phyloP scores from a whole-genome alignment of 2,329 filamentous ascomycete species.

The Lasiodiplodia sp. region DNA sequence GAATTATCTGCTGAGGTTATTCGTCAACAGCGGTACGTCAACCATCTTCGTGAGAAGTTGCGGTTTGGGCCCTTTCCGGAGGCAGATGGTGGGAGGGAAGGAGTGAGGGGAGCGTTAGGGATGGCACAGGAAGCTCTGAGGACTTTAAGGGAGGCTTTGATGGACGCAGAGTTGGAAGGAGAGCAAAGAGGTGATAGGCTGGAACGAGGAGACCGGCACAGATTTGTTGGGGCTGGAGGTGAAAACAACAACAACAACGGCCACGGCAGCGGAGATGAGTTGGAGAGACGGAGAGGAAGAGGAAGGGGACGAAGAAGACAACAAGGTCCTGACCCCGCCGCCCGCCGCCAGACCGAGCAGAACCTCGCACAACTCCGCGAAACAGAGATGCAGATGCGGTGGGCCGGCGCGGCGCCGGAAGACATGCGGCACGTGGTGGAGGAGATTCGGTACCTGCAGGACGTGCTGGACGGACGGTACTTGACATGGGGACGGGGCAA shows the following conservation, averaged over 20 bases:
- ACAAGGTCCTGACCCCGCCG: background rate
- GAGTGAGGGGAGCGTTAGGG: background rate
- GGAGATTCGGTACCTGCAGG: constrained; percentile 5
- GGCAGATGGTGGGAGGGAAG: background rate
- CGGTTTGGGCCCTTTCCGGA: background rate
- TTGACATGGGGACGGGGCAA: background rate
- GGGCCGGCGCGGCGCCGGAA: background rate
- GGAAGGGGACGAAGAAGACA: background rate
- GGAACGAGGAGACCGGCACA: background rate
- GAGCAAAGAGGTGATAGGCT: background rate
- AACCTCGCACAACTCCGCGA: background rate
- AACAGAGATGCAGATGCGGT: background rate
- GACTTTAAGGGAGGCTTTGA: background rate
- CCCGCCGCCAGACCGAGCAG: background rate
- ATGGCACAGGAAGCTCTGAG: background rate
- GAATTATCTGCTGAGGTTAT: background rate
- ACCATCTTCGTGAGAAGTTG: background rate
- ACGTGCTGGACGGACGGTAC: constrained; percentile 6
- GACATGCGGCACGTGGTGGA: background rate
- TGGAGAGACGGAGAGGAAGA: background rate
- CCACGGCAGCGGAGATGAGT: background rate
- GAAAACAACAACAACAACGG: background rate
- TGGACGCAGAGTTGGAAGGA: background rate
- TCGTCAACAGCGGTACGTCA: constrained; percentile 11
- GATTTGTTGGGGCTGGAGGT: background rate